A percentile compares a stretch with the other conserved stretches of the same genome.
phyloP scores from a whole-genome alignment of 371 early-diverging fungal species.

The Circinella minor region DNA sequence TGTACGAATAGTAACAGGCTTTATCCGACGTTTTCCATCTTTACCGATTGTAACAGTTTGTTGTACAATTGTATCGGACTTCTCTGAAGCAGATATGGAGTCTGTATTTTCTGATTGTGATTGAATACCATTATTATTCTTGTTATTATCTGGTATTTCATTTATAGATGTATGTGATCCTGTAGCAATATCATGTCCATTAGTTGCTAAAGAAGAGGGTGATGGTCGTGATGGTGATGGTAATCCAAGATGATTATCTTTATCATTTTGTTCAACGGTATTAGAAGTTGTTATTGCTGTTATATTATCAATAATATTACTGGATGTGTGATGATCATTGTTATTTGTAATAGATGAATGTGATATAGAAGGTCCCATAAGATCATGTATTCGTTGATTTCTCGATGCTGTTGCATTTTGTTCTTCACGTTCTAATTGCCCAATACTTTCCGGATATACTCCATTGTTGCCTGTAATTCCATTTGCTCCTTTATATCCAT shows the following conservation, averaged over 20 bases:
- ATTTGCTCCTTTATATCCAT: constrained; percentile 72
- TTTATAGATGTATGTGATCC: no score
- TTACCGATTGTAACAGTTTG: constrained; percentile 73
- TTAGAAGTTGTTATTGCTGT: neutral
- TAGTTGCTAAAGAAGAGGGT: neutral
- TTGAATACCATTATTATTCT: neutral
- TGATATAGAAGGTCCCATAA: constrained; percentile 44
- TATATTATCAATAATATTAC: neutral
- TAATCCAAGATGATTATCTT: neutral
- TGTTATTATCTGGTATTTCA: no score
- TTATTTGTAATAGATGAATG: constrained; percentile 13
- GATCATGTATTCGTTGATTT: constrained; percentile 45
- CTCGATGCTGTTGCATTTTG: constrained; percentile 37
- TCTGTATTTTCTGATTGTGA: constrained; percentile 16
- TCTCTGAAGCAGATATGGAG: constrained; percentile 29
- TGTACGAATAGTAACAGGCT: constrained; percentile 53
- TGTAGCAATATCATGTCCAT: neutral
- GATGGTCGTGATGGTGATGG: neutral
- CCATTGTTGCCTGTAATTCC: constrained; percentile 14
- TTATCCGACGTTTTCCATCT: constrained; percentile 83
- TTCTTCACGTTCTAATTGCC: constrained; percentile 74
- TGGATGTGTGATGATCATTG: neutral
- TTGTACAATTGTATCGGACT: constrained; percentile 15
- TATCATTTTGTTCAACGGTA: no score
- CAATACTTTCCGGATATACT: constrained; percentile 63